Evolutionary conservation across 208 protist genomes (phyloP).

Genomic region (Trichomonas tenax): DNA sequence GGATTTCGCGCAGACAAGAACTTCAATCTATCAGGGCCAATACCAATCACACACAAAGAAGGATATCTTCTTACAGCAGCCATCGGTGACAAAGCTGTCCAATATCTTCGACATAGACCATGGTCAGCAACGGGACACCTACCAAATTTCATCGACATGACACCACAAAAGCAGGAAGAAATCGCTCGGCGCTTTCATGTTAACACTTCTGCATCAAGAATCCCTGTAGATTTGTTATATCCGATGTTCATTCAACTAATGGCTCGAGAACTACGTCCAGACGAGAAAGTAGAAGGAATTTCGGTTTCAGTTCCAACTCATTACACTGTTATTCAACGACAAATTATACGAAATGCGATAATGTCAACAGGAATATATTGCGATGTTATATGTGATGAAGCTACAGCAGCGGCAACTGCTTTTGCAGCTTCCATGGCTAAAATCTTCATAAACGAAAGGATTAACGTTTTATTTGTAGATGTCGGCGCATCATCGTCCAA

Average conservation of each 20-base stretch:
- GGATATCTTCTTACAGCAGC: background rate
- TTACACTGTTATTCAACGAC: background rate
- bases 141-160: background rate
- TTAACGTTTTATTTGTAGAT: background rate
- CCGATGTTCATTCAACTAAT: background rate
- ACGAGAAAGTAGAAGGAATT: background rate
- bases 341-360: background rate
- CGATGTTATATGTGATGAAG: background rate
- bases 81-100: background rate
- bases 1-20: background rate
- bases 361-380: background rate
- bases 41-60: background rate
- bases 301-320: background rate
- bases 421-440: background rate
- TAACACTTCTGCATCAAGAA: background rate
- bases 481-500: background rate
- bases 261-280: background rate
- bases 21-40: background rate
- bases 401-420: background rate
- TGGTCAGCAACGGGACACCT: background rate
- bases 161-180: background rate
- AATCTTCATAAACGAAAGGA: background rate
- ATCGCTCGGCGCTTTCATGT: background rate
- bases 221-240: background rate
- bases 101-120: background rate